A percentile compares a stretch with the other conserved stretches of the same genome.
Evolutionary conservation across 2,329 filamentous ascomycete genomes (phyloP).

Genomic region (Dactylellina haptotyla): DNA sequence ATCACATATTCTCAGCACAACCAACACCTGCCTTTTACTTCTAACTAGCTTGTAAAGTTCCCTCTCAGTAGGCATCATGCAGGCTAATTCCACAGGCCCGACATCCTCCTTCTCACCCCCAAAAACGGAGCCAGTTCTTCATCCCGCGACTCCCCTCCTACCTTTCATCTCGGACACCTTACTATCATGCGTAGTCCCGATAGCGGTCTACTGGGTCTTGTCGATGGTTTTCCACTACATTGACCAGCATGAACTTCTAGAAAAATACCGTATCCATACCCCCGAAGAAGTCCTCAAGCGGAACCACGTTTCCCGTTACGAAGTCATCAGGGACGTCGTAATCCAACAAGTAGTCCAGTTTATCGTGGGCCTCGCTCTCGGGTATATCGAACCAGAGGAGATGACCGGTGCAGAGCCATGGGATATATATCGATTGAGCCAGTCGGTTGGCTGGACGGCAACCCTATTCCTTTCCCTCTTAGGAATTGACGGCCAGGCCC

Average conservation of each 20-base stretch:
- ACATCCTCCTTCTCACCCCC: conserved; percentile 80
- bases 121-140: conserved; percentile 76
- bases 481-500: conserved; percentile 74
- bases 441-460: conserved; percentile 48
- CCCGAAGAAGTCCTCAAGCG: conserved; percentile 88
- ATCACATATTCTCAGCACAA: conserved; percentile 41
- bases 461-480: conserved; percentile 76
- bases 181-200: conserved; percentile 77
- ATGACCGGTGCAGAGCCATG: conserved; percentile 81
- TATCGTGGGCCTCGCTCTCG: conserved; percentile 73
- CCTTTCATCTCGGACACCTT: conserved; percentile 83
- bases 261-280: conserved; percentile 92
- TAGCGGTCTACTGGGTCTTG: conserved; percentile 86
- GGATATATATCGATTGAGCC: conserved; percentile 68
- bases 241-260: conserved; percentile 84
- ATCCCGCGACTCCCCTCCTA: conserved; percentile 76
- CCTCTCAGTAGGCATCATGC: conserved; percentile 23
- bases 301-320: conserved; percentile 84
- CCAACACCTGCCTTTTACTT: conserved; percentile 2
- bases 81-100: conserved; percentile 60
- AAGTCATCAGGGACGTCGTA: conserved; percentile 89
- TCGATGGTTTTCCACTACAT: conserved; percentile 88
- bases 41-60: conserved; percentile 1
- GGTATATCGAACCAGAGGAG: conserved; percentile 77
- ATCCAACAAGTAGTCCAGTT: conserved; percentile 93